Base-by-base conservation (phyloP, 23 red algal species). In the Gracilaria caudata region DNA sequence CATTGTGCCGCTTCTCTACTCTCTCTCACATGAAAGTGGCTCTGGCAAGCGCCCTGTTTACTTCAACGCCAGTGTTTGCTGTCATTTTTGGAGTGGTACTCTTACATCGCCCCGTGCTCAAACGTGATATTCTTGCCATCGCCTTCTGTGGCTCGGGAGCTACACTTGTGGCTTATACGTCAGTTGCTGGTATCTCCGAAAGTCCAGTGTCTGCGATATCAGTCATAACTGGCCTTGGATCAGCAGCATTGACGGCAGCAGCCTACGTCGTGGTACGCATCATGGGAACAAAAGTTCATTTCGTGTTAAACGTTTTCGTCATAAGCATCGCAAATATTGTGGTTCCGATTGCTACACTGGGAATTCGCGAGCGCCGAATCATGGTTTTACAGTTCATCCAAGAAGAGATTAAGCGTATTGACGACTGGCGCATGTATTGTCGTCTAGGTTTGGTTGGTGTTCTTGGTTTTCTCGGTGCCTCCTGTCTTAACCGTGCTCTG, bases 401-500 rank as follows among this genome's bases (percentile, higher is more conserved):
- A 75, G 43, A 43, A 19, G 39, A 75, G 25, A 49, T 75, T 43
- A 75, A 75, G 43, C 70, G 43, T 23, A 49, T 75, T 32, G 70
- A 75, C 37, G 40, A 75, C 24, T 75, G 70, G 70, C 6, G 39
- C 7, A 49, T 17, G 4, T 75, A 75, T 26, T 13, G 70, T 47
- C 43, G 37, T 26, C 43, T 75, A 3, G 70, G 21, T 25, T 26
- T 47, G 70, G 38, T 75, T 46, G 70, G 70, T 49, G 12, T 79
- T 4, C 75, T 63, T 6, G 55, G 30, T 19, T 47, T 78, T 32
- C 47, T n/a, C 26, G 68, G 32, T 59, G 55, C 72, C 13, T 51
- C 72, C 29, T 89, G 51, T n/a, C 56, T 89, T 10, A 89, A 77
- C 57, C 23, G 14, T 57, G 85, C 54, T 13, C 38, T 89, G 49